Evolutionary conservation across 345 rosid species (phyloP).

Genomic region (Odontarrhena argentea): DNA sequence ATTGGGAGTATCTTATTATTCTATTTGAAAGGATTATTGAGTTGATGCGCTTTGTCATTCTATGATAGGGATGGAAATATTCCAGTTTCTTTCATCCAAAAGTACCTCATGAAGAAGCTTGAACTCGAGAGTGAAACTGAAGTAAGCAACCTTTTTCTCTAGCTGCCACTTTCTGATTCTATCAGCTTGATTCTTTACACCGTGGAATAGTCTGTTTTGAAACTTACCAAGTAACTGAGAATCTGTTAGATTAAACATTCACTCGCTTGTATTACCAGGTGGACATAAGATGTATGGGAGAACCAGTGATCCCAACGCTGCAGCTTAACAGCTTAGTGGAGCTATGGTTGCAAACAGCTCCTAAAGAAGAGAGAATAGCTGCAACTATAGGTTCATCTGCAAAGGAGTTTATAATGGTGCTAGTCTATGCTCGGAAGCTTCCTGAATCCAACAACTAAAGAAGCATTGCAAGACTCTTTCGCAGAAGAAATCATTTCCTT

Average conservation of each 20-base stretch:
- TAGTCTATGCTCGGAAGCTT: constrained; percentile 67
- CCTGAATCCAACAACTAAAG: constrained; percentile 38
- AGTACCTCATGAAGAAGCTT: constrained; percentile 84
- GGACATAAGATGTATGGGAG: constrained; percentile 86
- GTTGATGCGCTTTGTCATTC: constrained; percentile 17
- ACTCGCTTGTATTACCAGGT: constrained; percentile 48
- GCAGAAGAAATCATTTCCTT: constrained; percentile 10
- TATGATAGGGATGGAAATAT: constrained; percentile 77
- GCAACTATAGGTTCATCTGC: constrained; percentile 82
- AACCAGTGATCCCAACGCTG: constrained; percentile 68
- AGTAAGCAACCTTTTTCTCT: constrained; percentile 47
- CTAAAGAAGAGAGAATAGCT: constrained; percentile 57
- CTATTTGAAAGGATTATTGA: constrained; percentile 20
- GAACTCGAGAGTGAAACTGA: constrained; percentile 76
- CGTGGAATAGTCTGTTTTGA: neutral
- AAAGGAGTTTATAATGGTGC: constrained; percentile 88
- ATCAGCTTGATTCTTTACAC: neutral
- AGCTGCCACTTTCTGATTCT: neutral
- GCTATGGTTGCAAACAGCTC: constrained; percentile 67
- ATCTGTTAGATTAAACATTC: constrained; percentile 5
- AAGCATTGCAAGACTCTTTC: constrained; percentile 16
- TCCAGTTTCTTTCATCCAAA: constrained; percentile 80
- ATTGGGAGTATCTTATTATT: constrained; percentile 4
- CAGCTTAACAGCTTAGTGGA: constrained; percentile 70
- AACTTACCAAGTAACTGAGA: neutral